phyloP scores from a whole-genome alignment of 2,329 filamentous ascomycete genomes.

The Colletotrichum sp. region DNA sequence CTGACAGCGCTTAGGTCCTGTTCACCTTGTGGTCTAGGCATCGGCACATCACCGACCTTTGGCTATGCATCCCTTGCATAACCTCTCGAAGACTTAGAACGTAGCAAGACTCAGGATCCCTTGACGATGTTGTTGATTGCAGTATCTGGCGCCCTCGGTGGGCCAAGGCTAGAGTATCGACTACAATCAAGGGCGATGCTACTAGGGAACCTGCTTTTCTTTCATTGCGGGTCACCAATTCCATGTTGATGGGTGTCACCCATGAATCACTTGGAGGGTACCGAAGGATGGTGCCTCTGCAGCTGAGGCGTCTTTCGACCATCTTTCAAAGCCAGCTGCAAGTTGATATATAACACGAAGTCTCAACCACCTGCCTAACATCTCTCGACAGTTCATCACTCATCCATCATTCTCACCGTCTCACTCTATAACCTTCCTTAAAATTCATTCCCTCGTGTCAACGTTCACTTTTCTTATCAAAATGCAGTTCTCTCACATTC shows the following conservation, averaged over 20 bases:
- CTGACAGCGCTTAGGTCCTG: neutral
- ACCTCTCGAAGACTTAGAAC: neutral
- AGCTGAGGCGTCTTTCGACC: neutral
- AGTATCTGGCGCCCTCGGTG: neutral
- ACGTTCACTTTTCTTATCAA: neutral
- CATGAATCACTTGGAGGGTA: neutral
- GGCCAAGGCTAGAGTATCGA: neutral
- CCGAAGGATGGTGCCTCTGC: neutral
- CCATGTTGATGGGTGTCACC: neutral
- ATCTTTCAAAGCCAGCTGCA: neutral
- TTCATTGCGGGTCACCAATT: neutral
- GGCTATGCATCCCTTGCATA: neutral
- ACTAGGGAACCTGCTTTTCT: neutral
- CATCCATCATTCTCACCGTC: neutral
- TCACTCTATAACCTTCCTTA: neutral
- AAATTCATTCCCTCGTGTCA: neutral
- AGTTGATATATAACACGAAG: neutral
- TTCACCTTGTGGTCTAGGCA: neutral
- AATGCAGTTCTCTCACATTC: neutral
- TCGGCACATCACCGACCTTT: neutral
- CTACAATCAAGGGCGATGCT: neutral
- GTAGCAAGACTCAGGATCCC: neutral
- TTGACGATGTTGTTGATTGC: neutral
- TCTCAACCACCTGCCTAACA: neutral
- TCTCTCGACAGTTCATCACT: neutral